These are phyloP conservation scores for Neocucurbitaria cava DNA, from an alignment of 2,329 filamentous ascomycete species.

Conservation along the genomic window DNA sequence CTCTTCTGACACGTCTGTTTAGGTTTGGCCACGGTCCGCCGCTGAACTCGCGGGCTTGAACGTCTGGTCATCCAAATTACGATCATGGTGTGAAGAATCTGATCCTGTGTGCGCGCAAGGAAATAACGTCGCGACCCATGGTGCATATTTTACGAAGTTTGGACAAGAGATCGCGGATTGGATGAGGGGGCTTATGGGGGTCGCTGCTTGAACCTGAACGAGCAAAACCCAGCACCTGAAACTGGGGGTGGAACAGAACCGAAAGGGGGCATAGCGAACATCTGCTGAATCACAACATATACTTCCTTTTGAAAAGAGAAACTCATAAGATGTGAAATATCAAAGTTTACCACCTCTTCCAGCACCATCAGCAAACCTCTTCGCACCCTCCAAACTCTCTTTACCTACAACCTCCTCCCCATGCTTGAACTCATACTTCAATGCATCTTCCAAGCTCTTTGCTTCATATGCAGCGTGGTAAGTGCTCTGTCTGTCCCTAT, in stretches of 20 bases:
- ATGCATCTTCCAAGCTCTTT: conserved; percentile 58
- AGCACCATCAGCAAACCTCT: conserved; percentile 49
- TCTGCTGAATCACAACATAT: too few species aligned
- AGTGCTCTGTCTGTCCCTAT: conserved; percentile 55
- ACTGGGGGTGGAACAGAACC: too few species aligned
- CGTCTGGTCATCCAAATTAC: not conserved
- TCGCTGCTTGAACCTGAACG: not conserved
- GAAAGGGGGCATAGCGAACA: too few species aligned
- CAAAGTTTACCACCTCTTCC: conserved; percentile 32
- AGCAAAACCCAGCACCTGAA: too few species aligned
- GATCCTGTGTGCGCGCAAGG: not conserved
- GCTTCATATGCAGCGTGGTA: conserved; percentile 62
- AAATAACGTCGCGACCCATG: not conserved
- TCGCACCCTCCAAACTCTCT: conserved; percentile 54
- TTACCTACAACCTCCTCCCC: conserved; percentile 52
- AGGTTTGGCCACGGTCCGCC: not conserved
- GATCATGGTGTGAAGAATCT: not conserved
- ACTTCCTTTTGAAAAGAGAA: too few species aligned
- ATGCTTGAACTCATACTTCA: conserved; percentile 57
- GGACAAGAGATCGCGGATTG: not conserved
- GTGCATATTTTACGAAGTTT: not conserved
- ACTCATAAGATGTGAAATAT: not conserved
- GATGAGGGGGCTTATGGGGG: not conserved
- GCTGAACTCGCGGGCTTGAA: not conserved
- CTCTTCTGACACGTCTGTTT: not conserved